Conservation (phyloP, 805 yeast genomes). For the Yarrowia phangngaensis region DNA sequence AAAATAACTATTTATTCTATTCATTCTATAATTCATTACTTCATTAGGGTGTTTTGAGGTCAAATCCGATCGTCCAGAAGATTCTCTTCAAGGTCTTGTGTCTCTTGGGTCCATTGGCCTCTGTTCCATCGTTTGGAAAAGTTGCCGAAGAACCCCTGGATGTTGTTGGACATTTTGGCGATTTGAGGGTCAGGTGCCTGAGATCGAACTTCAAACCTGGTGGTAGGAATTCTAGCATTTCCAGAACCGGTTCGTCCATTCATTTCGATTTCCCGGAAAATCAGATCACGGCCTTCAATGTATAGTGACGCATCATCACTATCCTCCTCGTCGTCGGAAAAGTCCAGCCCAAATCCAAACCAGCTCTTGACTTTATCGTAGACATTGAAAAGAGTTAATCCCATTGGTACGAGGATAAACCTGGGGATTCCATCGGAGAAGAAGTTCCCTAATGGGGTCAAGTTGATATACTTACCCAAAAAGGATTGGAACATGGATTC, state of each 20-base stretch:
- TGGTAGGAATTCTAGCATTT: slow-evolving; percentile 2
- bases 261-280: slow-evolving; percentile 25
- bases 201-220: slow-evolving; percentile 18
- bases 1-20: slow-evolving; percentile 15
- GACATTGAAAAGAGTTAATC: slow-evolving; percentile 59
- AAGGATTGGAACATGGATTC: slow-evolving; percentile 62
- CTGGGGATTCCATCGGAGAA: slow-evolving; percentile 76
- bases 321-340: slow-evolving; percentile 42
- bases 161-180: slow-evolving; percentile 22
- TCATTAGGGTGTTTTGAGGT: slow-evolving; percentile 22
- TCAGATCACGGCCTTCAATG: slow-evolving; percentile 39
- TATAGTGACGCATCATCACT: slow-evolving; percentile 29
- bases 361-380: slow-evolving; percentile 56
- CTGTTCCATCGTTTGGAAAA: slow-evolving; percentile 29
- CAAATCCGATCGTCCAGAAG: slow-evolving; percentile 18
- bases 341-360: slow-evolving; percentile 41
- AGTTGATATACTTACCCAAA: slow-evolving; percentile 68
- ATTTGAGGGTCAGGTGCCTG: slow-evolving; percentile 14
- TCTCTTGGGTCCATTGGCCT: slow-evolving; percentile 25
- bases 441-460: slow-evolving; percentile 68
- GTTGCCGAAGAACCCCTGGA: slow-evolving; percentile 31
- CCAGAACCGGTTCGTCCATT: slow-evolving; percentile 21
- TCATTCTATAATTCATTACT: slow-evolving; percentile 21
- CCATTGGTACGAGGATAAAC: slow-evolving; percentile 64
- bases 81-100: slow-evolving; percentile 21